Conservation (phyloP, 202 grass and related monocot genomes). For the Dendrocalamus latiflorus region DNA sequence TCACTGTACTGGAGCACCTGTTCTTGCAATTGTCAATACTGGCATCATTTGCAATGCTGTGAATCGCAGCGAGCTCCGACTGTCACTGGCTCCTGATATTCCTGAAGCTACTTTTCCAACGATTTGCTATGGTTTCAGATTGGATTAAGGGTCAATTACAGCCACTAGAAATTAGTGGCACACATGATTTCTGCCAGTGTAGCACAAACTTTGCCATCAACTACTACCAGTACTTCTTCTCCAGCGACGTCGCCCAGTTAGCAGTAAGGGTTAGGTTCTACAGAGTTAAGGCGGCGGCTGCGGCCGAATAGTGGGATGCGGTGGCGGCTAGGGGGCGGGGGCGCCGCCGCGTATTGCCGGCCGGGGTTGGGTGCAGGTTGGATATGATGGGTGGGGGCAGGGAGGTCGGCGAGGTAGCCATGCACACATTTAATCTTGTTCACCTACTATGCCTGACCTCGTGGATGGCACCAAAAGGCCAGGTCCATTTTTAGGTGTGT, state of each 20-base stretch:
- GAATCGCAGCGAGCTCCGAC: background rate
- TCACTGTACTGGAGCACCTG: background rate
- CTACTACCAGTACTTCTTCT: too few relatives aligned
- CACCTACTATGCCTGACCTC: background rate
- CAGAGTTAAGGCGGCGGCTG: background rate
- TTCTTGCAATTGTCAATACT: background rate
- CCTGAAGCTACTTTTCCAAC: background rate
- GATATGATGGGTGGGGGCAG: too few relatives aligned
- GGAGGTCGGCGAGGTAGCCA: background rate
- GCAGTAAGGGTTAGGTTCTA: background rate
- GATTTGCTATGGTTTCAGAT: background rate
- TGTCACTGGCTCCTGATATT: background rate
- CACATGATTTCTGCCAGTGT: background rate
- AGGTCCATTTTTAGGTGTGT: background rate
- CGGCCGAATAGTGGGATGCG: too few relatives aligned
- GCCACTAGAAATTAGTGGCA: background rate
- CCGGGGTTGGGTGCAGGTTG: too few relatives aligned
- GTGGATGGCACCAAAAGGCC: background rate
- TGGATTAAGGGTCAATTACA: background rate
- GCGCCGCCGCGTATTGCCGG: too few relatives aligned
- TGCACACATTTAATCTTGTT: background rate
- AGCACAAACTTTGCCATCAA: background rate
- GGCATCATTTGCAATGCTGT: background rate
- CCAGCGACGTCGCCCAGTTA: too few relatives aligned
- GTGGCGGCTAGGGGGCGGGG: too few relatives aligned